These are phyloP conservation scores for Gigaspora rosea DNA, from an alignment of 192 early-diverging fungal species.

Conservation along the genomic window DNA sequence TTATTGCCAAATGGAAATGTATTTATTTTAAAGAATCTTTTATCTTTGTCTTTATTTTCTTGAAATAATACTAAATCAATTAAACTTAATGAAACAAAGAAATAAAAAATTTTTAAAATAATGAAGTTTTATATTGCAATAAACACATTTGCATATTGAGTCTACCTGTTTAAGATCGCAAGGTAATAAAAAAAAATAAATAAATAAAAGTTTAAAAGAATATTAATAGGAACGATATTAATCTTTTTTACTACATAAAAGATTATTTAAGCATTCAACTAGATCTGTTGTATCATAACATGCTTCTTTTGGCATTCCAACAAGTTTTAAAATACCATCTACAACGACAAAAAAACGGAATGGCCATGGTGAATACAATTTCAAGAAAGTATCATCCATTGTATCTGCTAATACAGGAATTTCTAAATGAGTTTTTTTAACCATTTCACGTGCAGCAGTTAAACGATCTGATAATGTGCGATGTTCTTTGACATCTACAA, in stretches of 20 bases:
- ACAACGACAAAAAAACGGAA: slow-evolving; percentile 26
- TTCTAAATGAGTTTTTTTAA: not conserved
- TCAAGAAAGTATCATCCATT: slow-evolving; percentile 27
- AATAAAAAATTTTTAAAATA: no score
- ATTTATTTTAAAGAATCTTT: no score
- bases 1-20: no score
- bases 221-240: not conserved
- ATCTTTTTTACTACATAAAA: slow-evolving; percentile 6
- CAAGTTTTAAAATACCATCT: slow-evolving; percentile 13
- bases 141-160: no score
- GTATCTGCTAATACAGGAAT: slow-evolving; percentile 22
- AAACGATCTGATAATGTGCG: slow-evolving; percentile 19
- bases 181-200: no score
- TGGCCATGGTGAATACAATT: slow-evolving; percentile 21
- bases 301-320: slow-evolving; percentile 5
- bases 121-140: no score
- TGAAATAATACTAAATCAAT: no score
- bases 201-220: not conserved
- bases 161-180: not conserved
- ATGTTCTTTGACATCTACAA: not conserved
- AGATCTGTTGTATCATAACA: slow-evolving; percentile 24
- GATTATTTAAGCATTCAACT: slow-evolving; percentile 16
- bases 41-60: no score
- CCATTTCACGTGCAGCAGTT: slow-evolving; percentile 25
- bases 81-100: no score